phyloP scores from a whole-genome alignment of 371 early-diverging fungal species.

The Ordospora colligata region DNA sequence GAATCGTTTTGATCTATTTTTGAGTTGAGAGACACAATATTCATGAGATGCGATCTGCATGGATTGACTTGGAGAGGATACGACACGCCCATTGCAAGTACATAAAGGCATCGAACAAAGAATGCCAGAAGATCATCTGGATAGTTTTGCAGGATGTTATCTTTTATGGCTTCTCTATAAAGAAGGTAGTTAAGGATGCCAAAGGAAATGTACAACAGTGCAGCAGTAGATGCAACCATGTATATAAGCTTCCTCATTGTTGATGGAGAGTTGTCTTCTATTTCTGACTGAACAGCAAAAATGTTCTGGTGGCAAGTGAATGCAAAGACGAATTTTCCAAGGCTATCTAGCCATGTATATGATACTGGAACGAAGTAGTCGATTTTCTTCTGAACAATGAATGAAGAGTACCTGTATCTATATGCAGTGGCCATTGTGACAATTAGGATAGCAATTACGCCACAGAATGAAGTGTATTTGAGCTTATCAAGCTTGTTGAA shows the following conservation, averaged over 20 bases:
- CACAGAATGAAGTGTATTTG: slow-evolving; percentile 79
- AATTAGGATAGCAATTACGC: slow-evolving; percentile 76
- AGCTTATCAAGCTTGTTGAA: slow-evolving; percentile 76
- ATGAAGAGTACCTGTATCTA: slow-evolving; percentile 64
- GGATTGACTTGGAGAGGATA: slow-evolving; percentile 94
- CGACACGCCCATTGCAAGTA: slow-evolving; percentile 76
- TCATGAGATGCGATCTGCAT: slow-evolving; percentile 76
- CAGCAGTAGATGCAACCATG: slow-evolving; percentile 68
- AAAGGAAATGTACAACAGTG: slow-evolving; percentile 72
- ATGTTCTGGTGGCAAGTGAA: slow-evolving; percentile 90
- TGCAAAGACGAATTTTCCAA: slow-evolving; percentile 96
- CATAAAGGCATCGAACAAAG: slow-evolving; percentile 74
- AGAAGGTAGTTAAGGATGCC: slow-evolving; percentile 83
- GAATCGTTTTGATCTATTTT: slow-evolving; percentile 3
- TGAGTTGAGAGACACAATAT: slow-evolving; percentile 61
- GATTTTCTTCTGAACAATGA: slow-evolving; percentile 57
- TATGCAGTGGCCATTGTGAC: slow-evolving; percentile 74
- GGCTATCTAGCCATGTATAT: slow-evolving; percentile 67
- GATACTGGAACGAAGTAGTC: slow-evolving; percentile 57
- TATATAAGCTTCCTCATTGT: slow-evolving; percentile 49
- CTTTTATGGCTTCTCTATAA: slow-evolving; percentile 72
- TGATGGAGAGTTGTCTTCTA: slow-evolving; percentile 43
- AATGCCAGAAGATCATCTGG: slow-evolving; percentile 47
- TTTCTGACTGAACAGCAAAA: slow-evolving; percentile 51
- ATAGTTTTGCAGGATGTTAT: slow-evolving; percentile 70